Evolutionary conservation across 2,329 filamentous ascomycete species (phyloP).

Genomic region (Macrophomina phaseolina): DNA sequence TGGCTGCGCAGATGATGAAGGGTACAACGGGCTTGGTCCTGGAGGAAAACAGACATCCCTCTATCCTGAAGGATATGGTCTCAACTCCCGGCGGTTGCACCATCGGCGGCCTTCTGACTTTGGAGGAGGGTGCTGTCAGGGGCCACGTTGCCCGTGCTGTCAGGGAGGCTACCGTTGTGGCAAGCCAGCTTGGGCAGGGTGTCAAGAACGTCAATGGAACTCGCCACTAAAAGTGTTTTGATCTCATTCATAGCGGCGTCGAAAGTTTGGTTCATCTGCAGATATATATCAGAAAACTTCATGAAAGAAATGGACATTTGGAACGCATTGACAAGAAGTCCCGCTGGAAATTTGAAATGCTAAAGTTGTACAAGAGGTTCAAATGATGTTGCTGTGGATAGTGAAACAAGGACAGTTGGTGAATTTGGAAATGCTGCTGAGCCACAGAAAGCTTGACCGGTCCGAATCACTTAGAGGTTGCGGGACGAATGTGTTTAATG

Average conservation of each 20-base stretch:
- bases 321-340: neutral
- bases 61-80: constrained; percentile 76
- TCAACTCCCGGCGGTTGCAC: constrained; percentile 79
- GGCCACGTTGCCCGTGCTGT: constrained; percentile 72
- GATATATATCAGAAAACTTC: neutral
- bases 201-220: constrained; percentile 56
- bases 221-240: constrained; percentile 32
- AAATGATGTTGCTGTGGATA: too few relatives aligned
- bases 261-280: neutral
- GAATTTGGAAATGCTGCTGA: too few relatives aligned
- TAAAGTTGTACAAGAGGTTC: neutral
- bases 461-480: too few relatives aligned
- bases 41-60: constrained; percentile 73
- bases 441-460: too few relatives aligned
- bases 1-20: constrained; percentile 81
- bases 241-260: neutral
- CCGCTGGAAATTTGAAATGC: neutral
- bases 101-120: constrained; percentile 72
- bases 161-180: constrained; percentile 72
- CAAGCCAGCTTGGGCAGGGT: constrained; percentile 67
- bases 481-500: too few relatives aligned
- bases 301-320: neutral
- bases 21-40: constrained; percentile 74
- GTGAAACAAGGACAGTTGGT: too few relatives aligned
- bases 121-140: constrained; percentile 75